Percentiles rank a stretch among this genome's conserved stretches.
Conservation (phyloP, 495 filamentous ascomycete genomes). For the Aspergillus saccharolyticus region DNA sequence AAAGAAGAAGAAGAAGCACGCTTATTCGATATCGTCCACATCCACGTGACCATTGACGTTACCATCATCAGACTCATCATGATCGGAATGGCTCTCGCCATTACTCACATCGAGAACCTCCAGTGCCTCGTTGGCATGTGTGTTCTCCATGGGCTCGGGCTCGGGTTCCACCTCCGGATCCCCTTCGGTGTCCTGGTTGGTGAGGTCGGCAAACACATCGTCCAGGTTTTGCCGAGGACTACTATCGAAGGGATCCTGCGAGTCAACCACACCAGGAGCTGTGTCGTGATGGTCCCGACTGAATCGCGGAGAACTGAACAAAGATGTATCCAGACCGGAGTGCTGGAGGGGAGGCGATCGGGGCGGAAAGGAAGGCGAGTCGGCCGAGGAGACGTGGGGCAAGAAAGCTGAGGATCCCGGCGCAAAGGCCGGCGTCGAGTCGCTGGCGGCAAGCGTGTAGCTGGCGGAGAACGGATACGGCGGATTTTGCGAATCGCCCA, state of each 20-base stretch:
- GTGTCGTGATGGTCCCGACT: constrained; percentile 26
- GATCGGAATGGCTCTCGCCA: constrained; percentile 23
- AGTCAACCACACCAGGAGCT: constrained; percentile 21
- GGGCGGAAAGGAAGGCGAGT: constrained; percentile 40
- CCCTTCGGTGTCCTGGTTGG: constrained; percentile 40
- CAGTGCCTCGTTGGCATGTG: constrained; percentile 43
- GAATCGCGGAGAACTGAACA: constrained; percentile 40
- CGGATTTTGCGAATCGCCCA: constrained; percentile 27
- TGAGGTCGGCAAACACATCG: constrained; percentile 46
- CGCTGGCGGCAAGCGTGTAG: constrained; percentile 34
- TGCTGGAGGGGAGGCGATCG: constrained; percentile 34
- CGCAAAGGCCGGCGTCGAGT: constrained; percentile 39
- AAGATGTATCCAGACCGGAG: constrained; percentile 32
- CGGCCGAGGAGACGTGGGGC: constrained; percentile 28
- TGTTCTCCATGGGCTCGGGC: constrained; percentile 38
- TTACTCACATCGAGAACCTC: constrained; percentile 42
- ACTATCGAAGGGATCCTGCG: constrained; percentile 30
- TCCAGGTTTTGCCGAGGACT: constrained; percentile 42
- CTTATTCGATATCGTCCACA: constrained; percentile 5
- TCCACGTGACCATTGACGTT: constrained; percentile 13
- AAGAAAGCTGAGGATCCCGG: constrained; percentile 38
- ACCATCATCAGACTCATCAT: constrained; percentile 10
- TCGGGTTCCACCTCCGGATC: constrained; percentile 26
- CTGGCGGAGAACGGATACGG: constrained; percentile 41
- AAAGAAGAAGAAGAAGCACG: neutral